Conservation (phyloP, 208 protist species). For the Polymyxa betae region DNA sequence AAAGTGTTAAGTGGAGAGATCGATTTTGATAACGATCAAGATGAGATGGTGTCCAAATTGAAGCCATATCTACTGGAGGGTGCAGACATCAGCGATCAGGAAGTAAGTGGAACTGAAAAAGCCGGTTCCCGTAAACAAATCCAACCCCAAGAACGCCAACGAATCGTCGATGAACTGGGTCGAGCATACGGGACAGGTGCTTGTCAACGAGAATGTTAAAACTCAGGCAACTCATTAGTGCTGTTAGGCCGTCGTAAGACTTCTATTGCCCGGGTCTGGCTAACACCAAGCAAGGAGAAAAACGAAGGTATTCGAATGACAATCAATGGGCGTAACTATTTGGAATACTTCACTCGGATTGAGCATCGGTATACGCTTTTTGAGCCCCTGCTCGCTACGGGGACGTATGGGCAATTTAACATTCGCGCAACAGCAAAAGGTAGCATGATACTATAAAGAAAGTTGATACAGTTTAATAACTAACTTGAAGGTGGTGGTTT, state of each 20-base stretch:
- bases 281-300: not conserved
- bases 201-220: not conserved
- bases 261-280: slow-evolving; percentile 19
- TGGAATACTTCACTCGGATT: slow-evolving; percentile 35
- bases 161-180: not conserved
- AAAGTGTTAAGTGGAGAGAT: not conserved
- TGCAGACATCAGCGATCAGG: not conserved
- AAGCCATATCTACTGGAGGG: not conserved
- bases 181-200: slow-evolving; percentile 39
- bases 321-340: slow-evolving; percentile 39
- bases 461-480: not conserved
- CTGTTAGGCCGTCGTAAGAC: not conserved
- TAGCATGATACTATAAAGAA: not conserved
- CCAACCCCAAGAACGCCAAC: not conserved
- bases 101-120: not conserved
- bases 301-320: not conserved
- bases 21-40: not conserved
- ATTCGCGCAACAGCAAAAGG: not conserved
- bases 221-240: not conserved
- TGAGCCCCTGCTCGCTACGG: not conserved
- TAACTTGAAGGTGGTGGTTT: not conserved
- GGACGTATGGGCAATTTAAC: slow-evolving; percentile 5
- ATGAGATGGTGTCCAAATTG: not conserved
- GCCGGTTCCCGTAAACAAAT: not conserved
- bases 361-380: not conserved